A percentile compares a stretch with the other conserved stretches of the same genome.
phyloP scores from a whole-genome alignment of 2,329 filamentous ascomycete genomes.

The Curvularia sp. region DNA sequence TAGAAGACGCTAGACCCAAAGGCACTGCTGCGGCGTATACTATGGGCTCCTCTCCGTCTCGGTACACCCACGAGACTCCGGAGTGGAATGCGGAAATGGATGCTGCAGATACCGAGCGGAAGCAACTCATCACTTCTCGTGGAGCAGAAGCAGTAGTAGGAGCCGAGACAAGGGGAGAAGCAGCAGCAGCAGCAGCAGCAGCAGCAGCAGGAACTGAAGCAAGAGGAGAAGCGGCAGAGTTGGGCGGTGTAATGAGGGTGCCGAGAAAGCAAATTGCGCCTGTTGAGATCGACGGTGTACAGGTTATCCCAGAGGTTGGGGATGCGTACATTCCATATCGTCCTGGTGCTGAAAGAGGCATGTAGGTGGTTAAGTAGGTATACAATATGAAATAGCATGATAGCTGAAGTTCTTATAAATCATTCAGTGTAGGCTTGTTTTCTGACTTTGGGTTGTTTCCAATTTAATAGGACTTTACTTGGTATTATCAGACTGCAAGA shows the following conservation, averaged over 20 bases:
- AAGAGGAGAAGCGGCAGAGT: slow-evolving; percentile 11
- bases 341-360: slow-evolving; percentile 9
- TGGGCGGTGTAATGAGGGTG: slow-evolving; percentile 24
- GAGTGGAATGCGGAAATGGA: slow-evolving; percentile 37
- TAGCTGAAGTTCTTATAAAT: background rate
- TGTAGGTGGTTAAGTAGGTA: background rate
- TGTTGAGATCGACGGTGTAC: slow-evolving; percentile 28
- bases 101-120: slow-evolving; percentile 23
- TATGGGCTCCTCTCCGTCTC: background rate
- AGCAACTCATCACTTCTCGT: slow-evolving; percentile 8
- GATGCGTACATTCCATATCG: slow-evolving; percentile 23
- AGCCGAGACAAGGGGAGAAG: background rate
- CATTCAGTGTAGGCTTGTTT: background rate
- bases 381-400: too few relatives aligned
- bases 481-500: background rate
- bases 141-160: background rate
- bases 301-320: slow-evolving; percentile 20
- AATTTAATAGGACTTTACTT: background rate
- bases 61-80: slow-evolving; percentile 20
- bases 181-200: slow-evolving; percentile 10
- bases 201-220: background rate
- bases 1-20: background rate
- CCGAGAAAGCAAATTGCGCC: slow-evolving; percentile 28
- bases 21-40: background rate
- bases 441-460: background rate